Evolutionary conservation across 1,284 basidiomycete genomes (phyloP), one percentile per base, ranked within the genome.

Genomic region (Cutaneotrichosporon dermatis): DNA sequence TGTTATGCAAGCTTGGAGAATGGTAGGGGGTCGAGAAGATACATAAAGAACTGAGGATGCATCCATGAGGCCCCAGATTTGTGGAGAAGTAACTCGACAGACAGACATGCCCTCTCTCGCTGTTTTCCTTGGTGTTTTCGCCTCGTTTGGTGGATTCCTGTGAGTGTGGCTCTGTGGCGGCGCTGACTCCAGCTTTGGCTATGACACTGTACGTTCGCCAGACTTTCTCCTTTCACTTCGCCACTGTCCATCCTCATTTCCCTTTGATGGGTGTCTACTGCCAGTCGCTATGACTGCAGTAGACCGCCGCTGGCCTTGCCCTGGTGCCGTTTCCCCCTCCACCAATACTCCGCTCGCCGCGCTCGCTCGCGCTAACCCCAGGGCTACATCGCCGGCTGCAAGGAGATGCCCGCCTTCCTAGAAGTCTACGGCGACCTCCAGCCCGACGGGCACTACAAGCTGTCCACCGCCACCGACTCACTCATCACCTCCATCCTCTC

Each of bases 341-440:
- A 33, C 44, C 25, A 16, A 16, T n/a, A 8, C 39, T 35, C 44
- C 33, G 44, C 43, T 58, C 39, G 64, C 54, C 3, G 35, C 41
- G 53, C 87, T 88, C 76, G 82, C 86, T 66, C 83, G 25, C 25
- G 25, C 25, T 25, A 25, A 25, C 25, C 25, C 84, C 62, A 90
- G 90, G 62, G 60, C 36, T 62, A 62, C 54, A 62, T 62, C 25
- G 34, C 60, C 0, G 60, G 60, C 4, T 62, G 60, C 45, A 62
- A 62, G 54, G 60, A 62, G 57, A 62, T 62, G 57, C 46, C 49
- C 25, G 25, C 35, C 11, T 62, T 62, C 50, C 48, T 62, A 3
- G n/a, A 36, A 9, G 44, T 52, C 5, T 62, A 50, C 34, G 60
- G 60, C 33, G 54, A 48, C 11, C 39, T 49, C 1, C 43, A 43